These are phyloP conservation scores for Claviceps monticola DNA, from an alignment of 2,329 filamentous ascomycete genomes.

Conservation along the genomic window DNA sequence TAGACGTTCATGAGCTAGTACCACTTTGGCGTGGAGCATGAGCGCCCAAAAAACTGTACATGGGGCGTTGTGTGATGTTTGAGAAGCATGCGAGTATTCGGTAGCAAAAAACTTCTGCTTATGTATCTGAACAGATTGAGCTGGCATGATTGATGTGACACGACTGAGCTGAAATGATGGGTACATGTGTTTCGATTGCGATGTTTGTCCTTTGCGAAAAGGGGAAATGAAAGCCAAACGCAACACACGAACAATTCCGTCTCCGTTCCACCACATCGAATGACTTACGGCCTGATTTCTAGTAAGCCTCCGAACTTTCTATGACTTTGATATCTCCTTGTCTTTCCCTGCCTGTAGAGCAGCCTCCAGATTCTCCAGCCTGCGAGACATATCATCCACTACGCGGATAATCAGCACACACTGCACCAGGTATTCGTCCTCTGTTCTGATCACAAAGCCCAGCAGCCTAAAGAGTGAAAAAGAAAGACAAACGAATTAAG, in stretches of 20 bases:
- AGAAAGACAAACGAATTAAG: background rate
- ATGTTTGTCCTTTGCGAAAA: background rate
- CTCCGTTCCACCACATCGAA: background rate
- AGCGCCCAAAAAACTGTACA: background rate
- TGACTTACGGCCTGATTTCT: background rate
- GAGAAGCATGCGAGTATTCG: background rate
- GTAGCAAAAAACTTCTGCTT: background rate
- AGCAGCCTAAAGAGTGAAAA: background rate
- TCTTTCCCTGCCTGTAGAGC: slow-evolving; percentile 48
- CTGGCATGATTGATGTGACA: background rate
- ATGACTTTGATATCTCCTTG: slow-evolving; percentile 26
- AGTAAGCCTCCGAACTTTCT: background rate
- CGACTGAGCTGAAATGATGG: background rate
- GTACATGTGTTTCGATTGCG: background rate
- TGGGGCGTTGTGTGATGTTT: background rate
- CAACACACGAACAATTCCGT: background rate
- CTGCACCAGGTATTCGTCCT: background rate
- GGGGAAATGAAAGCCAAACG: background rate
- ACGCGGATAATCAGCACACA: slow-evolving; percentile 5
- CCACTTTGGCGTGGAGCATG: background rate
- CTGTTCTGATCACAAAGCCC: background rate
- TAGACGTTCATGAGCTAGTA: background rate
- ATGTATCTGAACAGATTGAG: background rate
- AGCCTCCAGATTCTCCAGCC: slow-evolving; percentile 71
- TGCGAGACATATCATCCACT: slow-evolving; percentile 92